Evolutionary conservation across 2,329 filamentous ascomycete species (phyloP), one percentile per base, ranked within the genome.

Genomic region (Cladosporium sp.): DNA sequence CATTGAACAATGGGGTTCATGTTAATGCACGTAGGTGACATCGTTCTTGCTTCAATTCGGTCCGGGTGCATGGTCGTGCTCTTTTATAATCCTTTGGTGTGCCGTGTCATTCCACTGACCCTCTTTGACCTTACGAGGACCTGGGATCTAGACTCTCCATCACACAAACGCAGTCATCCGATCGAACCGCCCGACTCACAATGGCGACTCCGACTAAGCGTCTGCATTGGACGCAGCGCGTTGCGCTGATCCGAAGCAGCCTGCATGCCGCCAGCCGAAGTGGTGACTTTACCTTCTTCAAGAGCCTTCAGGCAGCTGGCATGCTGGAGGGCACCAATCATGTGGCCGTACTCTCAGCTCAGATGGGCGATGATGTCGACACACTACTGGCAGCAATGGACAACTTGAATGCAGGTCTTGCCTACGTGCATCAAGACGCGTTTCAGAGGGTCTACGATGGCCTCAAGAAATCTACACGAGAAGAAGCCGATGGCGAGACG

Each of bases 251-350:
- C 32, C 62, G 72, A 43, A 73, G 75, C 56, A 75, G 73, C 37
- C 66, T 75, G 32, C 72, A 74, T 56, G 62, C 68, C 8, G 72
- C 73, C 13, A 68, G 70, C 54, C 64, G 69, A 18, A 75, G 70
- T 40, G 69, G 69, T 43, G 71, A 74, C 59, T 76, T 72, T 55
- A 70, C 66, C 44, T 75, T 75, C 63, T 75, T 75, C 68, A 75
- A 74, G 54, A 67, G 67, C 1, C 67, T 75, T 18, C 73, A 75
- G 61, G 72, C 70, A 13, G 66, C 71, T 33, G 66, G 68, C 13
- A 63, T 75, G 45, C 63, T 74, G 46, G 71, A 74, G 51, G 72
- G 72, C 22, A 73, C 67, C 8, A 73, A 74, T 55, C 70, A 75
- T 61, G 70, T 74, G 4, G 71, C 72, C n/a, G 66, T 69, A 22